Conservation (phyloP, 192 early-diverging fungal species). For the Linnemannia schmuckeri region DNA sequence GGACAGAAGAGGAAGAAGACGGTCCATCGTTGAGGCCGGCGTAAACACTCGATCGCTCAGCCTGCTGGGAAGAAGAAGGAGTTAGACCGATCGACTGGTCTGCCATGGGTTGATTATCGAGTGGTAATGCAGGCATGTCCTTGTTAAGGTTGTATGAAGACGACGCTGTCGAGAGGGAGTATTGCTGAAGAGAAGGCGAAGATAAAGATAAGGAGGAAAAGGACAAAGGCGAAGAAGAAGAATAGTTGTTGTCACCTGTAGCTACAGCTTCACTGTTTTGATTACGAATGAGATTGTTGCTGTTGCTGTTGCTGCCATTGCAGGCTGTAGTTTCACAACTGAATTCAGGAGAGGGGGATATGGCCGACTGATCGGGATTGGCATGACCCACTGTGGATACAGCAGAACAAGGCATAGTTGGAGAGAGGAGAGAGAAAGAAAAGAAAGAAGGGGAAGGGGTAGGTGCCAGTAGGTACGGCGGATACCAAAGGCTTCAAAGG, state of each 20-base stretch:
- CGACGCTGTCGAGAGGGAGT: not conserved
- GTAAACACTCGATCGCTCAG: constrained; percentile 10
- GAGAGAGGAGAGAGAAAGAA: not conserved
- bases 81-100: not conserved
- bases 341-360: not conserved
- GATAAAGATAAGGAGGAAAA: not conserved
- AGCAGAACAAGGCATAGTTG: constrained; percentile 8
- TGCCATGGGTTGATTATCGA: not conserved
- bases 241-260: not conserved
- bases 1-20: constrained; percentile 9
- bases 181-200: not conserved
- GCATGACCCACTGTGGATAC: constrained; percentile 8
- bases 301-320: not conserved
- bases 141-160: not conserved
- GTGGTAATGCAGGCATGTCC: not conserved
- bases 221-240: not conserved
- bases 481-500: not conserved
- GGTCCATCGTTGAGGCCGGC: constrained; percentile 7
- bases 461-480: not conserved
- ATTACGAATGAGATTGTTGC: not conserved
- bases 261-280: not conserved
- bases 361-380: not conserved
- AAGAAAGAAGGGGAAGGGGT: not conserved
- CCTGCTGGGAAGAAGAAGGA: not conserved
- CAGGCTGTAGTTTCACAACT: constrained; percentile 2